phyloP scores from a whole-genome alignment of 2,329 filamentous ascomycete species.

The Colletotrichum tabaci region DNA sequence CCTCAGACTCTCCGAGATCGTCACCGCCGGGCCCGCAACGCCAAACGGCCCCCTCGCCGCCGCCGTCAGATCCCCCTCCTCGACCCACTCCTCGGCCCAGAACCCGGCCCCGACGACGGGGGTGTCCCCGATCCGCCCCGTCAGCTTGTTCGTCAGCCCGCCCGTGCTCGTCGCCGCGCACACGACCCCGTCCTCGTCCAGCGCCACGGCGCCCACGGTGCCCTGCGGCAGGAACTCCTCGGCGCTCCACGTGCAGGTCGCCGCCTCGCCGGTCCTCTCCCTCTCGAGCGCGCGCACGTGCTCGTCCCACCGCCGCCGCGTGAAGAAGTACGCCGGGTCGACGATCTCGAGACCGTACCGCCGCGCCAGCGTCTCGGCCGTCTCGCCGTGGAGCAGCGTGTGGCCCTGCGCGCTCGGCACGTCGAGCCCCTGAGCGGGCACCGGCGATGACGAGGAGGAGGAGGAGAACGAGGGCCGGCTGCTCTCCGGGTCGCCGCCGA shows the following conservation, averaged over 20 bases:
- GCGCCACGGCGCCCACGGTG: conserved; percentile 85
- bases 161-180: conserved; percentile 80
- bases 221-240: conserved; percentile 84
- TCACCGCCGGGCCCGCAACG: conserved; percentile 50
- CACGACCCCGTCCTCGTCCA: conserved; percentile 82
- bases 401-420: conserved; percentile 77
- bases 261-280: conserved; percentile 58
- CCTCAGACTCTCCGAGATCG: conserved; percentile 61
- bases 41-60: conserved; percentile 12
- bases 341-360: conserved; percentile 81
- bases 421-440: conserved; percentile 48
- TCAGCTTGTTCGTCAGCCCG: conserved; percentile 90
- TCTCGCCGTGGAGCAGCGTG: conserved; percentile 76
- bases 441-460: too few species aligned
- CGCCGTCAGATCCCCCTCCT: conserved; percentile 57
- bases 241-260: conserved; percentile 67
- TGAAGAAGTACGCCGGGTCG: conserved; percentile 82
- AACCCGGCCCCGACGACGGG: conserved; percentile 88
- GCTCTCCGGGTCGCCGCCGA: conserved; percentile 58
- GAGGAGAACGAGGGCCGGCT: conserved; percentile 44
- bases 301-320: conserved; percentile 83
- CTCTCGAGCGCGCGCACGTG: conserved; percentile 73
- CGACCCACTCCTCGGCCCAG: conserved; percentile 89
- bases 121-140: conserved; percentile 88
- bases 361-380: conserved; percentile 78